phyloP scores from a whole-genome alignment of 306 rosid genomes.

The Vachellia pachyceras region DNA sequence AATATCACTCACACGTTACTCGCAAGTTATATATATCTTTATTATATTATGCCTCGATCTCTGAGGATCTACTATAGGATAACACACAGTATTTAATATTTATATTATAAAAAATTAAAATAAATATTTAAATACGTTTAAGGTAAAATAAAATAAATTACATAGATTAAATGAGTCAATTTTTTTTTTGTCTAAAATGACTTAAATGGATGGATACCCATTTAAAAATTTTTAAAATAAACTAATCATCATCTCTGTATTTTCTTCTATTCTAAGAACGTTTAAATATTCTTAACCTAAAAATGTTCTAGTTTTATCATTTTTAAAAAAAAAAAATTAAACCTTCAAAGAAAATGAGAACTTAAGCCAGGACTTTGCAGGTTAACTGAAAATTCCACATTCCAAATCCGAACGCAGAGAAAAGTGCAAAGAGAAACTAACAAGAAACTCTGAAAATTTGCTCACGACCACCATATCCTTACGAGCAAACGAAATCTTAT shows the following conservation, averaged over 20 bases:
- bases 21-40: too few species aligned
- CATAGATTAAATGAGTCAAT: too few species aligned
- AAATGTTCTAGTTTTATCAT: not conserved
- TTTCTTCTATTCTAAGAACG: not conserved
- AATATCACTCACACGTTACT: too few species aligned
- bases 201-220: too few species aligned
- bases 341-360: not conserved
- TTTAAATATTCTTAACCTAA: not conserved
- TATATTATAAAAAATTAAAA: too few species aligned
- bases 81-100: too few species aligned
- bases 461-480: constrained; percentile 11
- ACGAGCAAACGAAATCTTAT: not conserved
- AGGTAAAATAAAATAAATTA: too few species aligned
- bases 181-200: too few species aligned
- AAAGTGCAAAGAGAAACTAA: constrained; percentile 29
- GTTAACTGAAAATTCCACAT: not conserved
- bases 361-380: not conserved
- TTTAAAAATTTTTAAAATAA: too few species aligned
- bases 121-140: too few species aligned
- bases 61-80: too few species aligned
- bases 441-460: not conserved
- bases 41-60: too few species aligned
- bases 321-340: not conserved
- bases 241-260: not conserved
- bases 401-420: constrained; percentile 12